Evolutionary conservation across 257 asterid species (phyloP).

Genomic region (Solanum paucissectum): DNA sequence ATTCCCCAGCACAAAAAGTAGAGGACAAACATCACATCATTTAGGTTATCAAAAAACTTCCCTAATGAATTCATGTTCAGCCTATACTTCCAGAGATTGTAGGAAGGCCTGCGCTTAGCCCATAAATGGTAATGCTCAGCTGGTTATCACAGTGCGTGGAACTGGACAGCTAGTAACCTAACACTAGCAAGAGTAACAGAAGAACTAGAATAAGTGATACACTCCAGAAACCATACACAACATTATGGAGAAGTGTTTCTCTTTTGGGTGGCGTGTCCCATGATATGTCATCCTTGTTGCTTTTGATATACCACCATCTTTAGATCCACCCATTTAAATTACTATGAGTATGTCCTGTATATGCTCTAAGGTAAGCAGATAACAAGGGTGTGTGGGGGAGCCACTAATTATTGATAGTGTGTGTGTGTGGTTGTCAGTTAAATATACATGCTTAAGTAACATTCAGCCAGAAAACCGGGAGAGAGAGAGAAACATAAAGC

Average conservation of each 20-base stretch:
- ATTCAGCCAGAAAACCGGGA: neutral
- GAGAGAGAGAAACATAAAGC: neutral
- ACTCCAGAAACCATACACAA: neutral
- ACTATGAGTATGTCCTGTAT: neutral
- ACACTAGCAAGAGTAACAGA: neutral
- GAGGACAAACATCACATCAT: neutral
- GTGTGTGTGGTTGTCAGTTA: neutral
- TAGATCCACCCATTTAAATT: neutral
- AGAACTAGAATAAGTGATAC: neutral
- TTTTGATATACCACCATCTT: neutral
- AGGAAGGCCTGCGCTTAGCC: neutral
- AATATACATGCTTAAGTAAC: neutral
- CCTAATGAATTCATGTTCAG: neutral
- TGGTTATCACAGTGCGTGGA: neutral
- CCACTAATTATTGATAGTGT: neutral
- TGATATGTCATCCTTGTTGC: neutral
- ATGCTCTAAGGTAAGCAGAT: neutral
- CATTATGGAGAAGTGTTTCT: neutral
- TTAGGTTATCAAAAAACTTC: neutral
- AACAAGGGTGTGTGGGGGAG: neutral
- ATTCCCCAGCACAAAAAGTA: neutral
- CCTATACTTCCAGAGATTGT: neutral
- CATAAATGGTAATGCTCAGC: neutral
- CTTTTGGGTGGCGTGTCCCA: neutral
- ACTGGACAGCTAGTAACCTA: neutral